A percentile compares a stretch with the other conserved stretches of the same genome.
These are phyloP conservation scores for Aspergillus luchuensis DNA, from an alignment of 2,329 filamentous ascomycete genomes.

Conservation along the genomic window DNA sequence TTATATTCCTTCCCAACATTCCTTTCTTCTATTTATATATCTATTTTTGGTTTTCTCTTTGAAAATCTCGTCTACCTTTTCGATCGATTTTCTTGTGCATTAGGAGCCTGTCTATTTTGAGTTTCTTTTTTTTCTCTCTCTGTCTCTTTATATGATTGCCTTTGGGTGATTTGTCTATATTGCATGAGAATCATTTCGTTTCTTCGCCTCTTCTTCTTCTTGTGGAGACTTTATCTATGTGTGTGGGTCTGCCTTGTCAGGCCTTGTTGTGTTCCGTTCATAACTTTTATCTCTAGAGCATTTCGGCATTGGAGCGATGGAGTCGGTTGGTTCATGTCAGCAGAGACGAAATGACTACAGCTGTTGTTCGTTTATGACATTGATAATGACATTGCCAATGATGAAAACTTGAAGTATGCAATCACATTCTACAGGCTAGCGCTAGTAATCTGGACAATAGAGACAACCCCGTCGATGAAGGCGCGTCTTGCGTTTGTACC, in stretches of 20 bases:
- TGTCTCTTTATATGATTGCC: too few species aligned
- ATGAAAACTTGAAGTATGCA: neutral
- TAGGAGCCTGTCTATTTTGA: neutral
- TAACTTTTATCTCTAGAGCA: neutral
- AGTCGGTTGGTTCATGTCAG: conserved; percentile 8
- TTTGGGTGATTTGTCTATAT: neutral
- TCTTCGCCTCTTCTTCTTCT: neutral
- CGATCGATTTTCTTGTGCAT: neutral
- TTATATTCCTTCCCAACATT: neutral
- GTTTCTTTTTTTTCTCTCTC: too few species aligned
- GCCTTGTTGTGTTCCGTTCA: neutral
- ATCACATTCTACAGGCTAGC: neutral
- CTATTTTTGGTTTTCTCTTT: too few species aligned
- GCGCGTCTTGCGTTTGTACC: neutral
- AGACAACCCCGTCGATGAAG: neutral
- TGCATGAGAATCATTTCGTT: neutral
- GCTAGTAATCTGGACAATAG: neutral
- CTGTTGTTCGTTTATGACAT: conserved; percentile 1
- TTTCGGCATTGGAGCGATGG: conserved; percentile 11
- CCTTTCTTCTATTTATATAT: neutral
- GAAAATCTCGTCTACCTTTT: neutral
- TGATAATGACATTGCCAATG: neutral
- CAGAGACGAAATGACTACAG: conserved; percentile 5
- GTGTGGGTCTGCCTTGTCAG: neutral
- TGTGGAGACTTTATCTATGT: neutral